Evolutionary conservation across 306 rosid species (phyloP).

Genomic region (Rubus parviflorus): DNA sequence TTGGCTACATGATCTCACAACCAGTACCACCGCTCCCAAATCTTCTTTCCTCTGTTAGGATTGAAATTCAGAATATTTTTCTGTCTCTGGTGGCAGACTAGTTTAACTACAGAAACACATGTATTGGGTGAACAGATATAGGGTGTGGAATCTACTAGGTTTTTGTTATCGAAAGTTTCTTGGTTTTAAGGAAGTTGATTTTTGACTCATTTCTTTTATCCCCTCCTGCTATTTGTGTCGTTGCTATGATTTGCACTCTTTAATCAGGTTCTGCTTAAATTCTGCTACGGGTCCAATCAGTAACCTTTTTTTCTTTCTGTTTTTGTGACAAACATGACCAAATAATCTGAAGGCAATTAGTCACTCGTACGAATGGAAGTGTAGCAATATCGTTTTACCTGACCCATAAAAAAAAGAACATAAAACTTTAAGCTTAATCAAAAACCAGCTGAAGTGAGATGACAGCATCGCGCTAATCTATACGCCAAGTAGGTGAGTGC

Average conservation of each 20-base stretch:
- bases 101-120: slow-evolving; percentile 6
- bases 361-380: background rate
- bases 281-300: no score
- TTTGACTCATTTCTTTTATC: background rate
- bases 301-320: no score
- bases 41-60: slow-evolving; percentile 9
- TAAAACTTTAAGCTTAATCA: background rate
- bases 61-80: slow-evolving; percentile 8
- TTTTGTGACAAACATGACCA: background rate
- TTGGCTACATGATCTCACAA: background rate
- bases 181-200: background rate
- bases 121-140: slow-evolving; percentile 1
- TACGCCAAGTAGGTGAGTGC: slow-evolving; percentile 4
- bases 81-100: background rate
- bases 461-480: background rate
- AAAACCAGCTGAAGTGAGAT: background rate
- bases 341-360: background rate
- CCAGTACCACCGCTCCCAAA: background rate
- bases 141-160: slow-evolving; percentile 13
- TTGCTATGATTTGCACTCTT: no score
- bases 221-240: background rate
- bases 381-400: background rate
- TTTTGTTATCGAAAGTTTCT: background rate
- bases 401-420: background rate
- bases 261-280: background rate